These are phyloP conservation scores for Fremontodendron californicum DNA, from an alignment of 345 rosid genomes.

Conservation along the genomic window DNA sequence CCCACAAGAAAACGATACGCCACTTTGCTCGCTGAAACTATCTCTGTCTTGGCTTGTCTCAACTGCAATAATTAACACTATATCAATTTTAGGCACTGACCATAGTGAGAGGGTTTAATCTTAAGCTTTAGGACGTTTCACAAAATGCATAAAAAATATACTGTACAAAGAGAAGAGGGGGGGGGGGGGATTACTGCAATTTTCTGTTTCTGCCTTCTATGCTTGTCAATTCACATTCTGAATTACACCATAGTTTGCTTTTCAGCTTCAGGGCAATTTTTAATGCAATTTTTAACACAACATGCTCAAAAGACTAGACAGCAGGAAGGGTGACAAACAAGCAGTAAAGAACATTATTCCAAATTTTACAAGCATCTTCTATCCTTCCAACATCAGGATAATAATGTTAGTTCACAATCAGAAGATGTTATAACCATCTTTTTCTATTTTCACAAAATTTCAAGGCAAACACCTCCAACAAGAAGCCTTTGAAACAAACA, in stretches of 20 bases:
- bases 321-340: not conserved
- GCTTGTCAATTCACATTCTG: not conserved
- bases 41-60: slow-evolving; percentile 92
- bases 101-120: not conserved
- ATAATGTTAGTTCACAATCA: not conserved
- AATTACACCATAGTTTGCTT: not conserved
- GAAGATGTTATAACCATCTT: not conserved
- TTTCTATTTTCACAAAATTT: not conserved
- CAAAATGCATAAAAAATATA: not conserved
- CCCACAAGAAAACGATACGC: slow-evolving; percentile 82
- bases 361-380: not conserved
- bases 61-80: slow-evolving; percentile 41
- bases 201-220: not conserved
- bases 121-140: not conserved
- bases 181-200: not conserved
- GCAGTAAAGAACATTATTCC: not conserved
- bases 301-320: not conserved
- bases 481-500: not conserved
- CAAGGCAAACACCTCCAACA: not conserved
- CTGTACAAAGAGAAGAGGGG: not conserved
- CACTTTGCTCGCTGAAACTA: slow-evolving; percentile 91
- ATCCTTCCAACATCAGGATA: not conserved
- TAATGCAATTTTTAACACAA: not conserved
- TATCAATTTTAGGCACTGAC: not conserved
- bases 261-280: not conserved